Conservation (phyloP, 371 early-diverging fungal genomes). For the Saksenaea oblongispora region DNA sequence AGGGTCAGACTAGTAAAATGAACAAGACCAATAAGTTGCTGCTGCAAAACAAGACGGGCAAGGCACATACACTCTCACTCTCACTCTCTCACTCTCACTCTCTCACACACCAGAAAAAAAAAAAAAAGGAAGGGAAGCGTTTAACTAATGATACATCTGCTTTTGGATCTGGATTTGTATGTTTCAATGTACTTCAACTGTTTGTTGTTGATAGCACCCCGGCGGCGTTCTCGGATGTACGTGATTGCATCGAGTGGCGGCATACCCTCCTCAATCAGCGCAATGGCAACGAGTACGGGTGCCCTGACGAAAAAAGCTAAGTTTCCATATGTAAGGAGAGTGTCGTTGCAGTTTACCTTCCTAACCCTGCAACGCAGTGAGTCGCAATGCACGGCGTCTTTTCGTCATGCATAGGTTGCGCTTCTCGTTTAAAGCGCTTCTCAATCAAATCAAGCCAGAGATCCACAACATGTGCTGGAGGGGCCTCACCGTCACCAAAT, state of each 20-base stretch:
- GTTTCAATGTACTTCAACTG: slow-evolving; percentile 78
- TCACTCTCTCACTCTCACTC: too few species aligned
- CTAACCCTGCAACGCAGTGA: slow-evolving; percentile 89
- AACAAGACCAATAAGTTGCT: not conserved
- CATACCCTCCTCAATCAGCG: slow-evolving; percentile 86
- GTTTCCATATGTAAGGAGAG: not conserved
- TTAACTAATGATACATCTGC: slow-evolving; percentile 41
- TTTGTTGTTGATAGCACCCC: slow-evolving; percentile 86
- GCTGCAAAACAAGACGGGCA: not conserved
- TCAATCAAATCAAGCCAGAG: slow-evolving; percentile 80
- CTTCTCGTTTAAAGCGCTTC: slow-evolving; percentile 41
- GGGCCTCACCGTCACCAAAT: slow-evolving; percentile 87
- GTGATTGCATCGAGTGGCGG: slow-evolving; percentile 79
- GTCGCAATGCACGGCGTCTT: slow-evolving; percentile 66
- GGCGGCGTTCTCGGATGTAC: slow-evolving; percentile 79
- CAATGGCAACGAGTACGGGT: slow-evolving; percentile 80
- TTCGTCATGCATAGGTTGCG: slow-evolving; percentile 20
- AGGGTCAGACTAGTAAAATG: not conserved
- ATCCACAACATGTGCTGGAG: slow-evolving; percentile 72
- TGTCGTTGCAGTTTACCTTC: slow-evolving; percentile 48
- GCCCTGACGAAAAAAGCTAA: slow-evolving; percentile 45
- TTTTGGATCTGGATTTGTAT: slow-evolving; percentile 65
- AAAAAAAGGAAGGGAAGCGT: not conserved
- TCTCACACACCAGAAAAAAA: too few species aligned
- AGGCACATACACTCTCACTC: too few species aligned